A percentile compares a stretch with the other conserved stretches of the same genome.
phyloP scores from a whole-genome alignment of 192 early-diverging fungal genomes.

The Chytriomyces sp. region DNA sequence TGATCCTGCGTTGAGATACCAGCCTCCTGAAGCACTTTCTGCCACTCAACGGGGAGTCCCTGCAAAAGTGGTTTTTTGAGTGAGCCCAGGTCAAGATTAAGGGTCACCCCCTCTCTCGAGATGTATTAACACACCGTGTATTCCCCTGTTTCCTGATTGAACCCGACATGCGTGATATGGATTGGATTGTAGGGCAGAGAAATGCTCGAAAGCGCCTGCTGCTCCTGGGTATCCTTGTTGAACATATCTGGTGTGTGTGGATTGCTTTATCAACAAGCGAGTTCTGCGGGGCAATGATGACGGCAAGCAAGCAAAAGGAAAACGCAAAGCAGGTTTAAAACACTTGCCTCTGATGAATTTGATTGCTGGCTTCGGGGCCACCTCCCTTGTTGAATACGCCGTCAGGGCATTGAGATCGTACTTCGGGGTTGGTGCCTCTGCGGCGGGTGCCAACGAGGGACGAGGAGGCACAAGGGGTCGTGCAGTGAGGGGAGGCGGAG shows the following conservation, averaged over 20 bases:
- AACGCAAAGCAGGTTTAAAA: background rate
- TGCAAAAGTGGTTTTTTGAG: conserved; percentile 34
- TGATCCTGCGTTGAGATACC: conserved; percentile 96
- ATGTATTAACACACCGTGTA: conserved; percentile 49
- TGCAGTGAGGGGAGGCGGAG: conserved; percentile 6
- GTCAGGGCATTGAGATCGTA: conserved; percentile 6
- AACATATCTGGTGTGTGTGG: conserved; percentile 3
- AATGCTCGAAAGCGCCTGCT: conserved; percentile 56
- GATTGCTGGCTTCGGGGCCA: conserved; percentile 27
- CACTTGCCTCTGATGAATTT: conserved; percentile 2
- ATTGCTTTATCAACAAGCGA: too few relatives aligned
- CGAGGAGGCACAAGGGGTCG: conserved; percentile 29
- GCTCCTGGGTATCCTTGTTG: conserved; percentile 17
- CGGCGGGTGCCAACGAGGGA: background rate
- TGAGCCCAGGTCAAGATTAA: too few relatives aligned
- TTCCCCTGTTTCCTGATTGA: conserved; percentile 94
- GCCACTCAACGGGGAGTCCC: conserved; percentile 96
- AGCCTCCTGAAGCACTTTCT: conserved; percentile 85
- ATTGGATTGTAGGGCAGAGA: conserved; percentile 95
- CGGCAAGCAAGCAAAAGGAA: background rate
- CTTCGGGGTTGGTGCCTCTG: background rate
- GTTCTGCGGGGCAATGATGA: background rate
- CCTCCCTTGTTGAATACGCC: conserved; percentile 18
- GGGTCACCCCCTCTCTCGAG: background rate
- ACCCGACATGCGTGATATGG: conserved; percentile 97